Conservation (phyloP, 2,329 filamentous ascomycete species). For the Talaromyces marneffei region DNA sequence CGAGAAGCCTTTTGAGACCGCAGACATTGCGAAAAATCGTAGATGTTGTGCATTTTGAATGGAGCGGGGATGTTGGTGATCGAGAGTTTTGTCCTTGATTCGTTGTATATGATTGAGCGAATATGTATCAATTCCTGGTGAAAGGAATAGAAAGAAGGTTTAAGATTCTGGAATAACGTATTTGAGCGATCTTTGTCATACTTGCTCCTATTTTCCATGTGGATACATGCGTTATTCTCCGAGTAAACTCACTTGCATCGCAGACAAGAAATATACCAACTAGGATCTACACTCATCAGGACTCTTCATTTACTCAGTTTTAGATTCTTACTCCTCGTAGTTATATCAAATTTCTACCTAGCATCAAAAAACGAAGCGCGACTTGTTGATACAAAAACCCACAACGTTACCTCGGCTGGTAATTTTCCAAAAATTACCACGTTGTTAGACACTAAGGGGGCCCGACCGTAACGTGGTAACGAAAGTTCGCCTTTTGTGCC, state of each 20-base stretch:
- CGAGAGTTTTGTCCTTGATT: background rate
- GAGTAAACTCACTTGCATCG: background rate
- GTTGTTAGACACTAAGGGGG: background rate
- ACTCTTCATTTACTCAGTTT: background rate
- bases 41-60: background rate
- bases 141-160: background rate
- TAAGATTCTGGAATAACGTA: background rate
- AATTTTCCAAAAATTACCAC: slow-evolving; percentile 5
- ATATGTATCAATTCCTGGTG: background rate
- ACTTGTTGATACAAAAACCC: background rate
- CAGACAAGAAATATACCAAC: background rate
- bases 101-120: background rate
- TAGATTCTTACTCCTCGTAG: no score
- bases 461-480: background rate
- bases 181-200: background rate
- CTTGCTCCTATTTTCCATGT: background rate
- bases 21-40: background rate
- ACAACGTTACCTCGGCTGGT: slow-evolving; percentile 13
- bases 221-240: background rate
- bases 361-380: background rate
- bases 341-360: no score
- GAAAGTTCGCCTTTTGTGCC: slow-evolving; percentile 8
- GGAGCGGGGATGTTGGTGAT: background rate
- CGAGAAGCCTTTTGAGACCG: background rate
- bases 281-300: background rate